Evolutionary conservation across 176 grass and related monocot species (phyloP).

Genomic region (maize (Zea mays)): Zm-B73-REFERENCE-NAM-5.0 NC_050100.1:116167001-116167500

Average conservation of each 20-base stretch:
- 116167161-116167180: conserved; percentile 92
- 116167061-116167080: no score
- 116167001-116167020: conserved; percentile 27
- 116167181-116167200: conserved; percentile 77
- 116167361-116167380: conserved; percentile 91
- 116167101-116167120: conserved; percentile 35
- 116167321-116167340: conserved; percentile 70
- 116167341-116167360: conserved; percentile 74
- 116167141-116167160: conserved; percentile 95
- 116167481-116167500: conserved; percentile 75
- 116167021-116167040: background rate
- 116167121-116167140: conserved; percentile 39
- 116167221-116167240: conserved; percentile 63
- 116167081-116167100: conserved; percentile 12
- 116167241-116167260: background rate
- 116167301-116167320: conserved; percentile 72
- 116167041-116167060: no score
- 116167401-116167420: conserved; percentile 43
- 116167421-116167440: conserved; percentile 26
- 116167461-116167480: conserved; percentile 47
- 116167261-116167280: conserved; percentile 22
- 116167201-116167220: conserved; percentile 87
- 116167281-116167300: conserved; percentile 21
- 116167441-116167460: conserved; percentile 20
- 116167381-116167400: conserved; percentile 96